These are phyloP conservation scores for Escallonia herrerae DNA, from an alignment of 129 eudicot genomes.

Conservation along the genomic window DNA sequence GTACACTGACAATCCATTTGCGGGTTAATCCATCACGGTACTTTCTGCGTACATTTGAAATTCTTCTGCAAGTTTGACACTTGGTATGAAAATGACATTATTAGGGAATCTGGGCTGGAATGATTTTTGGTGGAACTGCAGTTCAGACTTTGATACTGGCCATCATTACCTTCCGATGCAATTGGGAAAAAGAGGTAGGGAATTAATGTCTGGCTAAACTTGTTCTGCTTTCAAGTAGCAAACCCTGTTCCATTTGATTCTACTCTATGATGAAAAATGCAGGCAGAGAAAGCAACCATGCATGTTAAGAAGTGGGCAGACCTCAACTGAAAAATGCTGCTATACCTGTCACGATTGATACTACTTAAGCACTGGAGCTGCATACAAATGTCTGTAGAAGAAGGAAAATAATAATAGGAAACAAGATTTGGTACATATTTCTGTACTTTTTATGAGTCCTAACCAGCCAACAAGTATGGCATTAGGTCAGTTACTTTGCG, in stretches of 20 bases:
- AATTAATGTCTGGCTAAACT: neutral
- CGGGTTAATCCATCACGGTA: too few species aligned
- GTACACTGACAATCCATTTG: too few species aligned
- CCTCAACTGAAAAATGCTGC: neutral
- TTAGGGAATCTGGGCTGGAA: conserved; percentile 95
- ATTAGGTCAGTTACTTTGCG: too few species aligned
- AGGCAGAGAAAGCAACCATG: conserved; percentile 32
- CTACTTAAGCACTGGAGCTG: too few species aligned
- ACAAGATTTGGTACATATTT: too few species aligned
- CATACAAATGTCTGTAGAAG: too few species aligned
- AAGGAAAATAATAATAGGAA: too few species aligned
- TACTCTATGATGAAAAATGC: conserved; percentile 3
- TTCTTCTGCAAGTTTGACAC: neutral
- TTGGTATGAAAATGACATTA: neutral
- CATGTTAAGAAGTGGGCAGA: conserved; percentile 25
- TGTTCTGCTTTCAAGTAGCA: neutral
- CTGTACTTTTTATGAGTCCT: too few species aligned
- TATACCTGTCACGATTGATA: too few species aligned
- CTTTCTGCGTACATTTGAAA: neutral
- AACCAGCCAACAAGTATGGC: too few species aligned
- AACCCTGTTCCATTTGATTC: neutral
- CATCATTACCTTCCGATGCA: conserved; percentile 58
- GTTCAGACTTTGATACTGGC: conserved; percentile 63
- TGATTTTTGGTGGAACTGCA: conserved; percentile 98
- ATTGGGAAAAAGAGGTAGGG: conserved; percentile 85